Base-by-base conservation (phyloP, 2,329 filamentous ascomycete species). In the Falciphora oryzae region DNA sequence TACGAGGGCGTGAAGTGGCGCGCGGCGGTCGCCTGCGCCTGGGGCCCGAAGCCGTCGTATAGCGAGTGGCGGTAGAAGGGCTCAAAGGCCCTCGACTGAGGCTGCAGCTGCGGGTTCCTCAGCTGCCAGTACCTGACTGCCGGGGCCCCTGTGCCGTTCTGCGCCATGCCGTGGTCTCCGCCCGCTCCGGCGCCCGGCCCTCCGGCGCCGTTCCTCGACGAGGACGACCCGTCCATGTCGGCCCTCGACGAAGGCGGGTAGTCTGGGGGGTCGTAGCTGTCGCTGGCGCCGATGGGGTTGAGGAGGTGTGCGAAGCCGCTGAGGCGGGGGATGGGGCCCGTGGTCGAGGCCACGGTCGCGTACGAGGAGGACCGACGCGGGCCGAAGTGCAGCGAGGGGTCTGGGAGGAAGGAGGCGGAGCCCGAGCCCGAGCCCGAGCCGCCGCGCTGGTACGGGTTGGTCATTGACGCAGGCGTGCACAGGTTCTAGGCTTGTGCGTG, bases 1-100 rank as follows among this genome's bases (percentile, higher is more conserved):
- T 97, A 97, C 6, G 92, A 93, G 0, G 94, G 94, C 14, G 89
- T 83, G 75, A 97, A 93, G 80, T 94, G 94, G 65, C 76, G 56
- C 13, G 50, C 22, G 18, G 64, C 63, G 65, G 63, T 62, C 57
- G 58, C 50, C 61, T 63, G 61, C 5, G 61, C 44, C 50, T 57
- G 28, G 0, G 65, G 61, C n/a, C 63, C 66, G 29, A 66, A 65
- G 38, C 66, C 64, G 63, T 70, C 67, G 22, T 71, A 68, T 69
- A 71, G 58, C 57, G 68, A 68, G 59, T 71, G 66, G 59, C 65
- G 68, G 71, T 80, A 77, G 67, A 82, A 82, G 65, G 79, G 75
- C 67, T 83, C 80, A 70, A 85, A 85, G 22, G 81, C 82, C 65
- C 82, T 77, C 28, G 83, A 86, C 68, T 81, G 81, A 10, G 78